phyloP scores from a whole-genome alignment of 2,329 filamentous ascomycete genomes.

The Raffaelea ambrosiae region DNA sequence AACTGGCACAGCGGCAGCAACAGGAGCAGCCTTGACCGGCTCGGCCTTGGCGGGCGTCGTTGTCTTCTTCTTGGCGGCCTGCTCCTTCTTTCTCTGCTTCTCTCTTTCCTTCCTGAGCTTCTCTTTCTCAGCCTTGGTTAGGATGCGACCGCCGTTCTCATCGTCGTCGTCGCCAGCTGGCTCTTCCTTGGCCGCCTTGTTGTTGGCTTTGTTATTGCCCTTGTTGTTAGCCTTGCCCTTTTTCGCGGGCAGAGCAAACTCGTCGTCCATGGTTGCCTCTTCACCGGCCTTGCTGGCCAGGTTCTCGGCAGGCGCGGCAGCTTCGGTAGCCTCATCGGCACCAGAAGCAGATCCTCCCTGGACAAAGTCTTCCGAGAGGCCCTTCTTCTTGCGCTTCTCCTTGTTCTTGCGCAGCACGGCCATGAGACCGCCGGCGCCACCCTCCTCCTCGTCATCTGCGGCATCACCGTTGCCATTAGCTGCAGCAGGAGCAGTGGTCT shows the following conservation, averaged over 20 bases:
- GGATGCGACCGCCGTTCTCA: slow-evolving; percentile 56
- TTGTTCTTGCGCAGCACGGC: slow-evolving; percentile 74
- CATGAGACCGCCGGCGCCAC: slow-evolving; percentile 61
- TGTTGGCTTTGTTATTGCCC: slow-evolving; percentile 24
- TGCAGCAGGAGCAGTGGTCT: slow-evolving; percentile 54
- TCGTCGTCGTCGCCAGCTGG: slow-evolving; percentile 41
- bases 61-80: slow-evolving; percentile 83
- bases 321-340: slow-evolving; percentile 8
- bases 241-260: slow-evolving; percentile 77
- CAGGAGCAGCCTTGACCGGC: slow-evolving; percentile 41
- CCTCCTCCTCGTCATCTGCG: slow-evolving; percentile 43
- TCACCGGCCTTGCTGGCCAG: slow-evolving; percentile 62
- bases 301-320: slow-evolving; percentile 30
- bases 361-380: slow-evolving; percentile 61
- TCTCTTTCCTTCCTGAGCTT: slow-evolving; percentile 96
- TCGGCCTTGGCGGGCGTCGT: slow-evolving; percentile 39
- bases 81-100: slow-evolving; percentile 97
- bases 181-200: slow-evolving; percentile 37
- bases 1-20: no score
- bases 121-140: slow-evolving; percentile 98
- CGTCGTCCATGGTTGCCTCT: slow-evolving; percentile 77
- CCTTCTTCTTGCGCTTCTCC: slow-evolving; percentile 87
- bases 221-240: slow-evolving; percentile 52
- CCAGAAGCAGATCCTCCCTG: slow-evolving; percentile 52
- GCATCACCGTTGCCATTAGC: slow-evolving; percentile 36